Evolutionary conservation across 1,284 basidiomycete genomes (phyloP).

Genomic region (Heliocybe sulcata): DNA sequence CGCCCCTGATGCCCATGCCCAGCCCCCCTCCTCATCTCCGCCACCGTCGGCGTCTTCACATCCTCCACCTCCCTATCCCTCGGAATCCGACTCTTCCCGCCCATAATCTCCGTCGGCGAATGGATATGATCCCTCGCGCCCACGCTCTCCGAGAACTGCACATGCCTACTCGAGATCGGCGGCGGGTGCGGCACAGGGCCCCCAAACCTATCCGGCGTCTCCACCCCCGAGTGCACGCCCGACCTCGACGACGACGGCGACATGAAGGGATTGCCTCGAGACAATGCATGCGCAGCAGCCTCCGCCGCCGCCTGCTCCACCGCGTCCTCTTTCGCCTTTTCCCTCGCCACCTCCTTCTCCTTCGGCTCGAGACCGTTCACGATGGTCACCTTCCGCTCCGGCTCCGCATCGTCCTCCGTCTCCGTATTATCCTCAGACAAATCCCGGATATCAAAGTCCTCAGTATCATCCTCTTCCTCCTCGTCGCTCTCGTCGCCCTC

Average conservation of each 20-base stretch:
- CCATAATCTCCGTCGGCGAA: slow-evolving; percentile 32
- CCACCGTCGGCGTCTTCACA: slow-evolving; percentile 52
- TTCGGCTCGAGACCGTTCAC: slow-evolving; percentile 5
- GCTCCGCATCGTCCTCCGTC: slow-evolving; percentile 3
- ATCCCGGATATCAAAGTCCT: slow-evolving; percentile 89
- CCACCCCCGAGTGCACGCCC: slow-evolving; percentile 53
- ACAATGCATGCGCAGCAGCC: slow-evolving; percentile 26
- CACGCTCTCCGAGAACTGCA: slow-evolving; percentile 36
- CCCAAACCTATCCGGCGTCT: slow-evolving; percentile 74
- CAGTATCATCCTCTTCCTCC: slow-evolving; percentile 55
- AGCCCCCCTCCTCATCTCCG: slow-evolving; percentile 20
- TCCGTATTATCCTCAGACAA: slow-evolving; percentile 48
- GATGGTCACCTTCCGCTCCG: slow-evolving; percentile 24
- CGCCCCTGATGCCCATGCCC: slow-evolving; percentile 6
- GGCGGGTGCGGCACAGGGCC: slow-evolving; percentile 56
- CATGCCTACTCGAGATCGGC: slow-evolving; percentile 42
- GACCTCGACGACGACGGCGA: slow-evolving; percentile 30
- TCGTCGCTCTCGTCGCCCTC: slow-evolving; percentile 21
- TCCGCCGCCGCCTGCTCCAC: slow-evolving; percentile 17
- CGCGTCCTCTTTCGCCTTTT: slow-evolving; percentile 5
- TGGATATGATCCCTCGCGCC: slow-evolving; percentile 49
- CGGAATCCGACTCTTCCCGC: slow-evolving; percentile 47
- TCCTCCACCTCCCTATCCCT: slow-evolving; percentile 39
- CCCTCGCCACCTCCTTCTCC: slow-evolving; percentile 18
- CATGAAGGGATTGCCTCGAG: slow-evolving; percentile 23